Evolutionary conservation across 2,329 filamentous ascomycete species (phyloP).

Genomic region (Ophiostoma pallidulum): DNA sequence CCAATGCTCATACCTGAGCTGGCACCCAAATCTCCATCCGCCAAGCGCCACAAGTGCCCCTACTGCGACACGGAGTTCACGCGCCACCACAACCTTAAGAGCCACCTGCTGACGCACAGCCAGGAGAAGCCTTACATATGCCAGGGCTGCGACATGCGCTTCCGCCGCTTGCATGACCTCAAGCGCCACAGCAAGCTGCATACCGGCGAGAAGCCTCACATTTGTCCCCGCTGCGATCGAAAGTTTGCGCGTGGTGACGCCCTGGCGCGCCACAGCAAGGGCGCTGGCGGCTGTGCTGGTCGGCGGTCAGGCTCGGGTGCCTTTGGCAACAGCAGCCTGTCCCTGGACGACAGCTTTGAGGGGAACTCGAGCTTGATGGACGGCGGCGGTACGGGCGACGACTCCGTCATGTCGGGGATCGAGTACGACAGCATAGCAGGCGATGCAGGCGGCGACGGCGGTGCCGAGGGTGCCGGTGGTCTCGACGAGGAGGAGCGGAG

Average conservation of each 20-base stretch:
- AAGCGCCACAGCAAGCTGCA: constrained; percentile 96
- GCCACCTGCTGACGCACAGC: constrained; percentile 91
- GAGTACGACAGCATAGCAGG: constrained; percentile 45
- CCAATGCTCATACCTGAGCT: constrained; percentile 25
- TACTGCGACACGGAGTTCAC: constrained; percentile 97
- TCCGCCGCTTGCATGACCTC: constrained; percentile 84
- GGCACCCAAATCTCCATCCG: constrained; percentile 59
- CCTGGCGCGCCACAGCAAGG: constrained; percentile 88
- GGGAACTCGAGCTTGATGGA: constrained; percentile 17
- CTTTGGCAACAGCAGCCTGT: constrained; percentile 58
- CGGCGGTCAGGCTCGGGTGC: constrained; percentile 76
- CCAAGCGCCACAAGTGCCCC: constrained; percentile 90
- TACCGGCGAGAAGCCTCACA: constrained; percentile 89
- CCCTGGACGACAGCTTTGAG: constrained; percentile 26
- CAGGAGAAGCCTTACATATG: constrained; percentile 98
- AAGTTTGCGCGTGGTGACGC: constrained; percentile 95
- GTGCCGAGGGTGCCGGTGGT: neutral
- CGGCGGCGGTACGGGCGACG: constrained; percentile 39
- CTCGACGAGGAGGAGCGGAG: constrained; percentile 50
- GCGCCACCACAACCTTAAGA: constrained; percentile 94
- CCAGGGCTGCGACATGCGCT: constrained; percentile 84
- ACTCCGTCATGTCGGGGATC: constrained; percentile 47
- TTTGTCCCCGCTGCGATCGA: constrained; percentile 87
- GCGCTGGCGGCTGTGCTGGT: constrained; percentile 88
- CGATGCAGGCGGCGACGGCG: too few relatives aligned